Percentiles rank a stretch among this genome's conserved stretches.
phyloP scores from a whole-genome alignment of 257 asterid species.

The Catharanthus roseus region DNA sequence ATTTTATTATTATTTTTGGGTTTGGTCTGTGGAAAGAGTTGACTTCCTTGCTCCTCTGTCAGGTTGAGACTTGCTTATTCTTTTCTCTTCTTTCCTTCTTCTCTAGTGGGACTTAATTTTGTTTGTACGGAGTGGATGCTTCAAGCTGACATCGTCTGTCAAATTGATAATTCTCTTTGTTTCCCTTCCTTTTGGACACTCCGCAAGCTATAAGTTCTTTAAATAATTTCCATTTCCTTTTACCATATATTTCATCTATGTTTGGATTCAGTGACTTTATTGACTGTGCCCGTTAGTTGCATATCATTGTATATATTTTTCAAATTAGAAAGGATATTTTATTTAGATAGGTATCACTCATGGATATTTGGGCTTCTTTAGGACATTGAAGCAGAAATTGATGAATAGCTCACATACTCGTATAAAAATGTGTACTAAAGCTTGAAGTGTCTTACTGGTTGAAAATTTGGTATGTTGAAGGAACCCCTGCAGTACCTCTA shows the following conservation, averaged over 20 bases:
- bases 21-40: not conserved
- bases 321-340: not conserved
- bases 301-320: not conserved
- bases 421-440: not conserved
- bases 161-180: too few relatives aligned
- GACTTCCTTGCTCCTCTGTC: not conserved
- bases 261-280: too few relatives aligned
- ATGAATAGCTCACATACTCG: not conserved
- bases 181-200: not conserved
- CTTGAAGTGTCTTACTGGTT: not conserved
- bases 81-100: not conserved
- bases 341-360: not conserved
- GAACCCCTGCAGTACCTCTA: not conserved
- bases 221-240: not conserved
- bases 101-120: not conserved
- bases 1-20: not conserved
- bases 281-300: not conserved
- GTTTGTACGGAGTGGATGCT: not conserved
- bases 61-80: too few relatives aligned
- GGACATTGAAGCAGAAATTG: not conserved
- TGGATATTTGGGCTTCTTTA: not conserved
- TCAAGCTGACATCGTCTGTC: not conserved
- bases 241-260: not conserved
- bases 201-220: not conserved
- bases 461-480: not conserved